Percentiles rank a stretch among this genome's conserved stretches.
Conservation (phyloP, 352 stramenopile genomes). For the Pythium volutum region DNA sequence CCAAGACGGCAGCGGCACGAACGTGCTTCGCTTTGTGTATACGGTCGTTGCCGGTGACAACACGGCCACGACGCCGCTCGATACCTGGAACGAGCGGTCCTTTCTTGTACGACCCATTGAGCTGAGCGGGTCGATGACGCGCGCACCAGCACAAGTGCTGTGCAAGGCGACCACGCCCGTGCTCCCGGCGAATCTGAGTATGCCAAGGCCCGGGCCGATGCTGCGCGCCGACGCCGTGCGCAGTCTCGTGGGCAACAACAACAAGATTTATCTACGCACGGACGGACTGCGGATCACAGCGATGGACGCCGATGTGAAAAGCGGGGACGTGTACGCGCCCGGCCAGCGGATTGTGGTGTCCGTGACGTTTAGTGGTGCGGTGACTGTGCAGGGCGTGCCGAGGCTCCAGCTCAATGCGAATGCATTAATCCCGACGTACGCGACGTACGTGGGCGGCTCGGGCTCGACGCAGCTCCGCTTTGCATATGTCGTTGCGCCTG, state of each 20-base stretch:
- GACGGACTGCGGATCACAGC: constrained; percentile 45
- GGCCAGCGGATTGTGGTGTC: constrained; percentile 54
- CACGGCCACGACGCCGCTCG: constrained; percentile 38
- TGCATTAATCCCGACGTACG: constrained; percentile 29
- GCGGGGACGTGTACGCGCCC: constrained; percentile 47
- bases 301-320: constrained; percentile 34
- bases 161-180: constrained; percentile 34
- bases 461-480: constrained; percentile 45
- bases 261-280: constrained; percentile 62
- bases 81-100: constrained; percentile 37
- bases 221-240: constrained; percentile 45
- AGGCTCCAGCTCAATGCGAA: constrained; percentile 50
- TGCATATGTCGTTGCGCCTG: constrained; percentile 46
- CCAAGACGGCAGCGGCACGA: constrained; percentile 41
- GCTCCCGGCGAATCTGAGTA: constrained; percentile 36
- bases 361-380: constrained; percentile 41
- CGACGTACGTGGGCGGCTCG: constrained; percentile 50
- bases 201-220: constrained; percentile 43
- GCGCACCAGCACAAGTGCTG: constrained; percentile 37
- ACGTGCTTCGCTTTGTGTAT: constrained; percentile 54
- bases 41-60: constrained; percentile 37
- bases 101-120: constrained; percentile 45
- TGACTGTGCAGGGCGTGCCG: constrained; percentile 53
- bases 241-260: constrained; percentile 58
- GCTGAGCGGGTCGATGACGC: constrained; percentile 23